phyloP scores from a whole-genome alignment of 108 stramenopile species.

The Skeletonema potamos region DNA sequence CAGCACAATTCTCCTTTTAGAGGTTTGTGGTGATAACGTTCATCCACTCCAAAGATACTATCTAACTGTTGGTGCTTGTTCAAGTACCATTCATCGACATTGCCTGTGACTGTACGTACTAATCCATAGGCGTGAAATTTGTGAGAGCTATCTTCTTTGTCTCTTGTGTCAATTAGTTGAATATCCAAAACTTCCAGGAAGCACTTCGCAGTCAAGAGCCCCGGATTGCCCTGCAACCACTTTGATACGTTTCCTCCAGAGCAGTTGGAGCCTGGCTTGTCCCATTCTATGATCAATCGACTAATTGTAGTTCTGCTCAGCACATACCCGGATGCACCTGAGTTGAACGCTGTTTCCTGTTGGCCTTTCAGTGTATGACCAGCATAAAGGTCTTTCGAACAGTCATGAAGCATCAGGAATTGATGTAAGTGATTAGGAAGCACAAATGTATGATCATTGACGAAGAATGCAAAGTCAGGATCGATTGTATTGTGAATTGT shows the following conservation, averaged over 20 bases:
- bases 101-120: constrained; percentile 66
- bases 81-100: constrained; percentile 84
- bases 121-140: constrained; percentile 77
- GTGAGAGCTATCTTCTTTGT: constrained; percentile 59
- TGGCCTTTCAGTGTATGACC: constrained; percentile 78
- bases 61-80: constrained; percentile 73
- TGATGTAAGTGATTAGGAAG: constrained; percentile 79
- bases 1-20: constrained; percentile 64
- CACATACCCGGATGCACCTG: constrained; percentile 87
- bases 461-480: constrained; percentile 89
- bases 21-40: constrained; percentile 48
- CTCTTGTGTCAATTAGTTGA: constrained; percentile 67
- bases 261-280: constrained; percentile 56
- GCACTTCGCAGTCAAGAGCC: constrained; percentile 70
- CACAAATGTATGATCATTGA: constrained; percentile 91
- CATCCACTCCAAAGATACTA: constrained; percentile 42
- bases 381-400: constrained; percentile 68
- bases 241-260: constrained; percentile 41
- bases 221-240: constrained; percentile 86
- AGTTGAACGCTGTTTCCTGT: constrained; percentile 72
- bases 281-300: constrained; percentile 66
- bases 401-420: constrained; percentile 58
- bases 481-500: constrained; percentile 56
- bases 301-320: constrained; percentile 76
- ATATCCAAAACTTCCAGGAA: constrained; percentile 56